Evolutionary conservation across 2,329 filamentous ascomycete species (phyloP).

Genomic region (Tolypocladium tundrense): DNA sequence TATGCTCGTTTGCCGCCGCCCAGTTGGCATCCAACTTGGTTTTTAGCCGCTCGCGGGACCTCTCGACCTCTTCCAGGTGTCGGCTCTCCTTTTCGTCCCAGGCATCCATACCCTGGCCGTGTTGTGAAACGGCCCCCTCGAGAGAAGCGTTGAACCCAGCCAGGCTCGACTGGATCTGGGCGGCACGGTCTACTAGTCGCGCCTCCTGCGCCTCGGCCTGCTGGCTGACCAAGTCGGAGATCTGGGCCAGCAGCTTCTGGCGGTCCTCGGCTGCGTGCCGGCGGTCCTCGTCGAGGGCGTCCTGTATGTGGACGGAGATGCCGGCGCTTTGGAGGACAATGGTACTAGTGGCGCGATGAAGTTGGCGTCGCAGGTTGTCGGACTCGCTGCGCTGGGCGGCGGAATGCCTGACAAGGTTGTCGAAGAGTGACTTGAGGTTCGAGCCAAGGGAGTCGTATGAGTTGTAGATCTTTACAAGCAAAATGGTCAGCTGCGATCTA

Average conservation of each 20-base stretch:
- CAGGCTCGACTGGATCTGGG: slow-evolving; percentile 54
- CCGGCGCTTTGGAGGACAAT: no score
- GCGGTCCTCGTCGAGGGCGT: slow-evolving; percentile 54
- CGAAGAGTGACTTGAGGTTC: slow-evolving; percentile 78
- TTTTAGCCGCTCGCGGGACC: slow-evolving; percentile 69
- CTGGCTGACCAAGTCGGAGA: slow-evolving; percentile 65
- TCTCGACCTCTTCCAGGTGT: slow-evolving; percentile 55
- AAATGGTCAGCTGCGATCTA: neutral
- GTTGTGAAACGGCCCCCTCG: slow-evolving; percentile 50
- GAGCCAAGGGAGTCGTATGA: slow-evolving; percentile 77
- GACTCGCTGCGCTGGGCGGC: slow-evolving; percentile 68
- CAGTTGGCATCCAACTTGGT: slow-evolving; percentile 78
- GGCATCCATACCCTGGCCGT: slow-evolving; percentile 59
- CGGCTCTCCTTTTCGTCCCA: slow-evolving; percentile 62
- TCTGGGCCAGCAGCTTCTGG: slow-evolving; percentile 64
- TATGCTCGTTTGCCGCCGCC: slow-evolving; percentile 67
- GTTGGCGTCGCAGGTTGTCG: slow-evolving; percentile 10
- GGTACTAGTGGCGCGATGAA: no score
- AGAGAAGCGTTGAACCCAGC: slow-evolving; percentile 51
- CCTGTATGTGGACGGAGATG: no score
- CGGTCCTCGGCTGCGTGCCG: slow-evolving; percentile 63
- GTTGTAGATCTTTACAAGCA: slow-evolving; percentile 50
- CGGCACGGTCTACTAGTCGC: slow-evolving; percentile 55
- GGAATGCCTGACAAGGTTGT: slow-evolving; percentile 61
- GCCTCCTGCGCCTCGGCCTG: slow-evolving; percentile 65